Percentiles rank a stretch among this genome's conserved stretches.
Conservation (phyloP, 2,329 filamentous ascomycete genomes). For the Diaporthe vaccinii region DNA sequence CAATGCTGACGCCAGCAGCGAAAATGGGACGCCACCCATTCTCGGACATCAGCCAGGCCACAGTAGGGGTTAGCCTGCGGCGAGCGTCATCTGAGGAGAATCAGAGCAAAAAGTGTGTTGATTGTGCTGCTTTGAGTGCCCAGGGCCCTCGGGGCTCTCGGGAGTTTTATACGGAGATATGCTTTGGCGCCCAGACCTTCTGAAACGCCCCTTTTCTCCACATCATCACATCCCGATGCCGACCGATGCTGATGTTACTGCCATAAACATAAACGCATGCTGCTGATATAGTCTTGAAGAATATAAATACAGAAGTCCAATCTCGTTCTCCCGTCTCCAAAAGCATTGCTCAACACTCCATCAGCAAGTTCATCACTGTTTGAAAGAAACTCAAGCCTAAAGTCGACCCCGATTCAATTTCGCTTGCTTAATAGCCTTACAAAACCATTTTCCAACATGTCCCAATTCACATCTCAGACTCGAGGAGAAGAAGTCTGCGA, state of each 20-base stretch:
- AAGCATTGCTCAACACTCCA: background rate
- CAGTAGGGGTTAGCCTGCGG: background rate
- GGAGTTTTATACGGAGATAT: no score
- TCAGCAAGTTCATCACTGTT: background rate
- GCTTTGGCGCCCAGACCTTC: no score
- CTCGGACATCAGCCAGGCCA: no score
- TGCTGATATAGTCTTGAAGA: background rate
- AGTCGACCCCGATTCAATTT: background rate
- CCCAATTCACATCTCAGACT: conserved; percentile 27
- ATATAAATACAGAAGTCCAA: background rate
- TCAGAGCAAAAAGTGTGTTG: no score
- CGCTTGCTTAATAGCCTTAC: no score
- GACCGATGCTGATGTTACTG: background rate
- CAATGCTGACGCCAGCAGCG: conserved; percentile 18
- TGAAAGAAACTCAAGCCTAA: background rate
- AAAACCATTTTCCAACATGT: conserved; percentile 17
- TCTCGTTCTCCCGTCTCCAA: background rate
- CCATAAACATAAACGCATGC: background rate
- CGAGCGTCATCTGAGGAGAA: no score
- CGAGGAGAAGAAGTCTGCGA: conserved; percentile 36
- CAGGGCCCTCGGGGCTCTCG: no score
- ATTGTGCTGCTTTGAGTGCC: no score
- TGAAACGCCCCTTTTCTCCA: no score
- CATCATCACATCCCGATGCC: background rate
- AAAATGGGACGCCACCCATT: no score